Base-by-base conservation (phyloP, 805 yeast genomes). In the Spathaspora passalidarum region DNA sequence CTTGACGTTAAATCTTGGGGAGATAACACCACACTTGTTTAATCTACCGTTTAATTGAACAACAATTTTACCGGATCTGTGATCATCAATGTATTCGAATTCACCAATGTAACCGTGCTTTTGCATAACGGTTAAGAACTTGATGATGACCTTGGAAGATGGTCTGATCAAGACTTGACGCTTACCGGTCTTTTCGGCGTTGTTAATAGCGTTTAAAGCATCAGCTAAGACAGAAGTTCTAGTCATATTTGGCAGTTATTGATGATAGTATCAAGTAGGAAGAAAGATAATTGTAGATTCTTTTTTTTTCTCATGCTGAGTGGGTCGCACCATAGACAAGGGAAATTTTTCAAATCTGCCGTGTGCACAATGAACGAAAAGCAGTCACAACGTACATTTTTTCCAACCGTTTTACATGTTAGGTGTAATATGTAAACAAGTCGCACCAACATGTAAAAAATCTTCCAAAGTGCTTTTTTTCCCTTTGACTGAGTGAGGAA, bases 101-200 rank as follows among this genome's bases (percentile, higher is more conserved):
- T 90, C 97, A 69, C 91, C 97, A 80, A 90, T 91, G 94, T 91
- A 91, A 68, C 97, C 97, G 76, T 91, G 97, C 80, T 82, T 89
- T 82, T 91, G 97, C 88, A 91, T 90, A 65, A 91, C 97, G 69
- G 88, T 81, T 75, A 91, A 82, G 80, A 89, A 91, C 80, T 89
- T 91, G 86, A 91, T 83, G 80, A 91, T 90, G 66, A 91, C 97
- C 87, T 91, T 91, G 72, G 97, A 91, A 46, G 97, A 89, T 61
- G 97, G 97, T 84, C 97, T 88, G 79, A 91, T 86, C 73, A 91
- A 78, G 67, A 91, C 97, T 81, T 91, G 97, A 81, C 97, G 88
- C 84, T 91, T 91, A 78, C 97, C 97, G 78, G 96, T 85, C 81
- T 90, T 91, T 81, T 91, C 97, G 79, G 97, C 97, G 78, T 91